These are phyloP conservation scores for Xylariaceae sp. DNA, from an alignment of 2,329 filamentous ascomycete genomes.

Conservation along the genomic window DNA sequence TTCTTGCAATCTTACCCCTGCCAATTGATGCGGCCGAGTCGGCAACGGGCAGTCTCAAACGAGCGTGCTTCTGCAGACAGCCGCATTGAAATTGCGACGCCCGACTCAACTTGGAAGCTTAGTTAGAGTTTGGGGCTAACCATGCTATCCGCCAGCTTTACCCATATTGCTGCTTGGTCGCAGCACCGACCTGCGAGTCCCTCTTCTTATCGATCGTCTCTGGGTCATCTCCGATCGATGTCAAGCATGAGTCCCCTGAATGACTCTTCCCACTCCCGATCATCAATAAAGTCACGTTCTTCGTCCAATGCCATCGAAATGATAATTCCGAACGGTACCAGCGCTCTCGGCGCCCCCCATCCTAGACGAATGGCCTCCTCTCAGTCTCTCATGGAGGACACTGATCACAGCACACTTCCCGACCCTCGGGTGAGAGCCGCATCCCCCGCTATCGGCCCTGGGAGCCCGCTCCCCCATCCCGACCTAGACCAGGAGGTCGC, in stretches of 20 bases:
- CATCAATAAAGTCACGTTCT: slow-evolving; percentile 31
- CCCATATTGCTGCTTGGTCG: slow-evolving; percentile 49
- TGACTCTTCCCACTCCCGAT: slow-evolving; percentile 35
- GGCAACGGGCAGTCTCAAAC: slow-evolving; percentile 10
- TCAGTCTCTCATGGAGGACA: slow-evolving; percentile 44
- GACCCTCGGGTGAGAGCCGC: slow-evolving; percentile 53
- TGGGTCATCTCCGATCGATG: slow-evolving; percentile 49
- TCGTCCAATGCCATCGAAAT: slow-evolving; percentile 27
- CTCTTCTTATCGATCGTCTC: slow-evolving; percentile 33
- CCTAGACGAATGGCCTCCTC: slow-evolving; percentile 35
- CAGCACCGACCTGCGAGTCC: slow-evolving; percentile 37
- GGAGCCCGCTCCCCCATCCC: slow-evolving; percentile 42
- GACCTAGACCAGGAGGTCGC: slow-evolving; percentile 71
- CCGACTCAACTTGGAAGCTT: background rate
- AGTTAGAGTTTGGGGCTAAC: slow-evolving; percentile 15
- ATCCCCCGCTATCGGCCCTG: slow-evolving; percentile 39
- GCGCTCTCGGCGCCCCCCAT: slow-evolving; percentile 31
- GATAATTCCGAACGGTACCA: slow-evolving; percentile 24
- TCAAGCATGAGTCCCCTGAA: slow-evolving; percentile 44
- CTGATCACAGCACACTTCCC: slow-evolving; percentile 64
- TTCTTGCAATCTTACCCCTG: slow-evolving; percentile 8
- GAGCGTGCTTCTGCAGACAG: slow-evolving; percentile 10
- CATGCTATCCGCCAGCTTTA: slow-evolving; percentile 39
- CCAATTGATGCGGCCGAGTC: slow-evolving; percentile 3
- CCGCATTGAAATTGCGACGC: slow-evolving; percentile 8